These are phyloP conservation scores for Eucalyptus caleyi DNA, from an alignment of 345 rosid species.

Conservation along the genomic window DNA sequence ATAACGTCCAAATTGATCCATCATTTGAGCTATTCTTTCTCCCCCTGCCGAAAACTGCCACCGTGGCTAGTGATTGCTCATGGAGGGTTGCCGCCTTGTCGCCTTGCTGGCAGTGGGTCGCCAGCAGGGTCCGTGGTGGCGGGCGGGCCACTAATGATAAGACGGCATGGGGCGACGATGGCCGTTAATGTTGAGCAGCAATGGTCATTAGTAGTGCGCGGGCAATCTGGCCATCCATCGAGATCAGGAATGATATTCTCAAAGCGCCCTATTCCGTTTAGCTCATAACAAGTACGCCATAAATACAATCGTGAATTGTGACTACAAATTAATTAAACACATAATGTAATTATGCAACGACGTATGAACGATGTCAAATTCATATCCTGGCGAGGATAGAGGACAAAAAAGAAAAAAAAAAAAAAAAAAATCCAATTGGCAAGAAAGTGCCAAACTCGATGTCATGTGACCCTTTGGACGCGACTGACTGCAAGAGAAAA, in stretches of 20 bases:
- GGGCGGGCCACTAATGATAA: neutral
- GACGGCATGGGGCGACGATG: neutral
- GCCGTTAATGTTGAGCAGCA: neutral
- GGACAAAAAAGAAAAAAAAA: neutral
- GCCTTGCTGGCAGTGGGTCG: neutral
- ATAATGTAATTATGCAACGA: neutral
- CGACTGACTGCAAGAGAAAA: neutral
- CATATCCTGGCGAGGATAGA: neutral
- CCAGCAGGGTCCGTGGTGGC: neutral
- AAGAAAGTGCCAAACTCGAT: neutral
- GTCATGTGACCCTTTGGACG: neutral
- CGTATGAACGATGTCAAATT: neutral
- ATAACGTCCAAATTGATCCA: neutral
- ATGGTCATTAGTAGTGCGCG: neutral
- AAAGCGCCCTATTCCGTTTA: neutral
- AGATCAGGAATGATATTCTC: neutral
- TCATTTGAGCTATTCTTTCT: neutral
- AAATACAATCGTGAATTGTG: neutral
- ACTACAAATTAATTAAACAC: neutral
- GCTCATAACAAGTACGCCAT: neutral
- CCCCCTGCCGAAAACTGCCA: neutral
- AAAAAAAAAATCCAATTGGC: neutral
- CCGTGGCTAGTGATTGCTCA: neutral
- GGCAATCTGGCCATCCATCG: neutral
- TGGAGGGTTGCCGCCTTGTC: neutral